Evolutionary conservation across 331 rosid genomes (phyloP).

Genomic region (Dryas integrifolia): DNA sequence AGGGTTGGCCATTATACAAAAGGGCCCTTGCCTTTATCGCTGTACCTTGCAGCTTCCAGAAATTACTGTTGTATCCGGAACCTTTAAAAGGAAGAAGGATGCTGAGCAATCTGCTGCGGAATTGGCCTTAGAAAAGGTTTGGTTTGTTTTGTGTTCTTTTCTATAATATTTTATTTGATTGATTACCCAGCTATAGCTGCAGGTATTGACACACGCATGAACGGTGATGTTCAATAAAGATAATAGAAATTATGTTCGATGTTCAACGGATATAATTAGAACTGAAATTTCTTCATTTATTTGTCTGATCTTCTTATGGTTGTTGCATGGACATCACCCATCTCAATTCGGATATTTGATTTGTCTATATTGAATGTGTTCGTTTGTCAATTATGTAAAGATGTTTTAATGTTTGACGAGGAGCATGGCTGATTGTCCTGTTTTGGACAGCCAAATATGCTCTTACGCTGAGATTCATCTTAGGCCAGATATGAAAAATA

Average conservation of each 20-base stretch:
- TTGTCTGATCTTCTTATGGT: not conserved
- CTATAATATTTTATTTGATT: not conserved
- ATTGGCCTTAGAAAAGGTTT: slow-evolving; percentile 82
- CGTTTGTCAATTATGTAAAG: not conserved
- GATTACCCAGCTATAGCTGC: slow-evolving; percentile 3
- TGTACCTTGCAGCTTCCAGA: slow-evolving; percentile 87
- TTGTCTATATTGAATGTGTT: not conserved
- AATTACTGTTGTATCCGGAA: slow-evolving; percentile 55
- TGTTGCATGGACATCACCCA: not conserved
- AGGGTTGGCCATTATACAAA: slow-evolving; percentile 58
- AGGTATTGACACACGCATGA: slow-evolving; percentile 13
- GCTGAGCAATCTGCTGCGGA: slow-evolving; percentile 94
- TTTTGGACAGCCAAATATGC: not conserved
- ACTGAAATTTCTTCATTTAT: not conserved
- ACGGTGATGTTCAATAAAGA: not conserved
- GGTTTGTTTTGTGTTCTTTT: slow-evolving; percentile 7
- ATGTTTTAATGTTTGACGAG: not conserved
- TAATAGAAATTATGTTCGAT: not conserved
- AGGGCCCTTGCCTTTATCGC: slow-evolving; percentile 59
- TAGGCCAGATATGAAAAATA: not conserved
- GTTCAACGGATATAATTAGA: not conserved
- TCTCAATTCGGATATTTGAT: not conserved
- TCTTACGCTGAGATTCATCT: not conserved
- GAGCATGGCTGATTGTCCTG: not conserved
- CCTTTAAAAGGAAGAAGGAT: slow-evolving; percentile 79